Evolutionary conservation across 108 stramenopile species (phyloP), one percentile per base, ranked within the genome.

Genomic region (Cafeteria roenbergensis): DNA sequence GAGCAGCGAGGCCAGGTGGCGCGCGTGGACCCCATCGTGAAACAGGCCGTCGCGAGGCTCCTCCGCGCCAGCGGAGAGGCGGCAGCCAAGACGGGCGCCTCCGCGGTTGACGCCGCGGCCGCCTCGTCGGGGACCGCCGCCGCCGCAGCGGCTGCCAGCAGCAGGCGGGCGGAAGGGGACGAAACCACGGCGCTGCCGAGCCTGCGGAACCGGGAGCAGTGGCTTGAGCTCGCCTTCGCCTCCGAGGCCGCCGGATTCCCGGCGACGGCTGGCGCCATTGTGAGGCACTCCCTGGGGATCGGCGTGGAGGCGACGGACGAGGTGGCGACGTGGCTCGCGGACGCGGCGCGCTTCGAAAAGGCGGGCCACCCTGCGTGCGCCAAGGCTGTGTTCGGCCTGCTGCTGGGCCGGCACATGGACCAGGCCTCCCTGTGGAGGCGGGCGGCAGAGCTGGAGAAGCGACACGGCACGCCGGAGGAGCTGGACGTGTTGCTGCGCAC

Each of bases 231-330:
- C 27, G 64, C 64, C 20, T 12, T 20, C 1, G 20, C 29, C 24
- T 59, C 71, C 25, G 77, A 79, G 65, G 21, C 25, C 1, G 82
- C 87, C 21, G 86, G 81, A 17, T 87, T 90, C 32, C 87, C 87
- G 37, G 51, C 86, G 31, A 92, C 91, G 12, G 79, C 86, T 68
- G 85, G 80, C 21, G 93, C 97, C 14, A 87, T 95, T 65, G 78
- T 94, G 1, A 79, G 85, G 34, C 72, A 80, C 64, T 86, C 92
- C 8, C 72, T 94, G 26, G 83, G 84, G 8, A 70, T 88, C 42
- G 97, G 90, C 0, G 90, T 98, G 12, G 90, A 94, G 63, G 86
- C 77, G 14, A 89, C 89, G 71, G 97, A 98, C 82, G 78, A 85
- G 51, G 77, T 81, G 65, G 73, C 90, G 34, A 92, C 92, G 0